phyloP scores from a whole-genome alignment of 805 yeast genomes.

The Saturnispora silvae region DNA sequence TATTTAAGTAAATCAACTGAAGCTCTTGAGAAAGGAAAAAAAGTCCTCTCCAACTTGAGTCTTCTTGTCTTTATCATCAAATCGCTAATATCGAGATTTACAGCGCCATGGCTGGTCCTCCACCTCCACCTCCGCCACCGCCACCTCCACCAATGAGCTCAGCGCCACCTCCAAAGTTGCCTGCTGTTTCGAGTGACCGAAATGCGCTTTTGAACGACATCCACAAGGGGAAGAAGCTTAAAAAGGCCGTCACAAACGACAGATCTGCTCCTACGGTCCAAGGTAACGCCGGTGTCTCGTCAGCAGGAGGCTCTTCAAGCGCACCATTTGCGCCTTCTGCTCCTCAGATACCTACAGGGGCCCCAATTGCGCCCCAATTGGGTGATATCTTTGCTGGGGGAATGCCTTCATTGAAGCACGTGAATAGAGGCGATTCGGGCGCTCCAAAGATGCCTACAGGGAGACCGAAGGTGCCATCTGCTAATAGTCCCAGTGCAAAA shows the following conservation, averaged over 20 bases:
- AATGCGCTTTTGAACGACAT: constrained; percentile 71
- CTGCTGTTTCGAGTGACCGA: constrained; percentile 27
- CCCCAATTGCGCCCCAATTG: constrained; percentile 36
- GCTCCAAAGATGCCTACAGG: constrained; percentile 13
- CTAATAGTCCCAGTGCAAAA: background rate
- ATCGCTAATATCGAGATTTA: background rate
- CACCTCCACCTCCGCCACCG: constrained; percentile 52
- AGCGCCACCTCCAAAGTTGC: constrained; percentile 24
- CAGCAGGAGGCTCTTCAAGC: constrained; percentile 1
- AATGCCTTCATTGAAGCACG: constrained; percentile 56
- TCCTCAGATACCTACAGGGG: constrained; percentile 14
- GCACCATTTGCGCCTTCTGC: constrained; percentile 1
- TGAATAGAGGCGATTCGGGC: constrained; percentile 13
- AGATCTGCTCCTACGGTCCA: constrained; percentile 51
- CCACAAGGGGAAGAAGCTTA: constrained; percentile 53
- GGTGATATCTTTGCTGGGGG: constrained; percentile 74
- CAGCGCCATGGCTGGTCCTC: constrained; percentile 32
- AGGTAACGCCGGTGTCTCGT: constrained; percentile 22
- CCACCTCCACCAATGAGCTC: constrained; percentile 38
- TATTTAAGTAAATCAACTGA: no score
- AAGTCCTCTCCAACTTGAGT: background rate
- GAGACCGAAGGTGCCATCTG: constrained; percentile 1
- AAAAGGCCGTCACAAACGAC: constrained; percentile 55
- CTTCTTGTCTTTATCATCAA: no score
- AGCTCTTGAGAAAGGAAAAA: no score